A percentile compares a stretch with the other conserved stretches of the same genome.
Evolutionary conservation across 768 basidiomycete species (phyloP).

Genomic region (Boletus eberwhitei): DNA sequence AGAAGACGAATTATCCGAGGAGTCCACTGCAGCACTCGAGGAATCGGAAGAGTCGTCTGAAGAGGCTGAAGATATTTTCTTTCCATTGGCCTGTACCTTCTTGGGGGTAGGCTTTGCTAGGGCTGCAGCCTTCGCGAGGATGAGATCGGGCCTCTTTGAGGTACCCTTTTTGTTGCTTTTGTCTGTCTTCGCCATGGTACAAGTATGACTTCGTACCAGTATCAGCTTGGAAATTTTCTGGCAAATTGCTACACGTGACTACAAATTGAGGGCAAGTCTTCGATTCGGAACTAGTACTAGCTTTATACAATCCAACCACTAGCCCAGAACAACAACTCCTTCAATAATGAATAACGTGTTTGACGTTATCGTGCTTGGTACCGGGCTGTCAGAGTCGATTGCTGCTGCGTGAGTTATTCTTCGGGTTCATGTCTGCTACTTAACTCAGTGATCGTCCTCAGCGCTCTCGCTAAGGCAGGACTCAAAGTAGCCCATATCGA

Average conservation of each 20-base stretch:
- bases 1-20: conserved; percentile 2
- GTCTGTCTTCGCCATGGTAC: conserved; percentile 38
- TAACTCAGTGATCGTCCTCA: conserved; percentile 30
- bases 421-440: not conserved
- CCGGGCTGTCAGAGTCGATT: conserved; percentile 84
- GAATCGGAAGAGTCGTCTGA: conserved; percentile 17
- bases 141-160: conserved; percentile 33
- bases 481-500: conserved; percentile 89
- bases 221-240: conserved; percentile 9
- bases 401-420: conserved; percentile 70
- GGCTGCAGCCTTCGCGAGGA: conserved; percentile 40
- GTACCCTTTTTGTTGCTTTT: conserved; percentile 36
- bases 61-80: not conserved
- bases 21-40: conserved; percentile 8
- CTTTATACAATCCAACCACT: not conserved
- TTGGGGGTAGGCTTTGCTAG: conserved; percentile 16
- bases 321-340: not conserved
- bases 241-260: conserved; percentile 22
- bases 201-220: not conserved
- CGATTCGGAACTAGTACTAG: not conserved
- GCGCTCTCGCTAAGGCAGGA: conserved; percentile 86
- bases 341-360: conserved; percentile 44
- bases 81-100: not conserved
- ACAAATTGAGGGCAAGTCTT: conserved; percentile 26
- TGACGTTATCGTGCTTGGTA: conserved; percentile 70